These are phyloP conservation scores for Lactifluus echinatus DNA, from an alignment of 768 basidiomycete species.

Conservation along the genomic window DNA sequence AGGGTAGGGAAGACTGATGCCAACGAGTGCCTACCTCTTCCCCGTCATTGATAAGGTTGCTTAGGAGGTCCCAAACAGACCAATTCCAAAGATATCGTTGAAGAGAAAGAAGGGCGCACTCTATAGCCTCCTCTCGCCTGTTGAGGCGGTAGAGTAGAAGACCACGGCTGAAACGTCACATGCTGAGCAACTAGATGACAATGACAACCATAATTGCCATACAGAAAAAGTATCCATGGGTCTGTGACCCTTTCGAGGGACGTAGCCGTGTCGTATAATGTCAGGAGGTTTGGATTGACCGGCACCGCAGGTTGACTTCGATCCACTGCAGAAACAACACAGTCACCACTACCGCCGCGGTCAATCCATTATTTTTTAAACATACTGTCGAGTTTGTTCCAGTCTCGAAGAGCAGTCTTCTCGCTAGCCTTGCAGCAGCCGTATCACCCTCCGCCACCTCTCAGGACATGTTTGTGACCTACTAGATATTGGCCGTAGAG, in stretches of 20 bases:
- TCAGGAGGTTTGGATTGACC: conserved; percentile 47
- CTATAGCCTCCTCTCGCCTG: conserved; percentile 80
- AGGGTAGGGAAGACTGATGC: neutral
- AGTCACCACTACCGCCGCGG: neutral
- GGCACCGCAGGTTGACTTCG: conserved; percentile 62
- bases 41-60: conserved; percentile 18
- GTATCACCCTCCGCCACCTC: conserved; percentile 9
- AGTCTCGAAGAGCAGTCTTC: conserved; percentile 70
- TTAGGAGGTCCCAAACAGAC: conserved; percentile 16
- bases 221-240: conserved; percentile 84
- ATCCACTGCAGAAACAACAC: conserved; percentile 43
- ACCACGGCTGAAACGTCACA: conserved; percentile 50
- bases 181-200: conserved; percentile 2
- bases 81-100: conserved; percentile 22
- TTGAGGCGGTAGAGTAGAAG: conserved; percentile 73
- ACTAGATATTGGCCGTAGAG: conserved; percentile 84
- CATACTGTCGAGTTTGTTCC: conserved; percentile 77
- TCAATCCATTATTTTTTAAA: conserved; percentile 2
- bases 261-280: conserved; percentile 44
- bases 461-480: conserved; percentile 28
- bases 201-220: neutral
- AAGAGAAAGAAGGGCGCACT: conserved; percentile 58
- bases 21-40: conserved; percentile 15
- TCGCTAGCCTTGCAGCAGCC: conserved; percentile 57
- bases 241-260: conserved; percentile 47